These are phyloP conservation scores for Aspergillus homomorphus DNA, from an alignment of 495 filamentous ascomycete genomes.

Conservation along the genomic window DNA sequence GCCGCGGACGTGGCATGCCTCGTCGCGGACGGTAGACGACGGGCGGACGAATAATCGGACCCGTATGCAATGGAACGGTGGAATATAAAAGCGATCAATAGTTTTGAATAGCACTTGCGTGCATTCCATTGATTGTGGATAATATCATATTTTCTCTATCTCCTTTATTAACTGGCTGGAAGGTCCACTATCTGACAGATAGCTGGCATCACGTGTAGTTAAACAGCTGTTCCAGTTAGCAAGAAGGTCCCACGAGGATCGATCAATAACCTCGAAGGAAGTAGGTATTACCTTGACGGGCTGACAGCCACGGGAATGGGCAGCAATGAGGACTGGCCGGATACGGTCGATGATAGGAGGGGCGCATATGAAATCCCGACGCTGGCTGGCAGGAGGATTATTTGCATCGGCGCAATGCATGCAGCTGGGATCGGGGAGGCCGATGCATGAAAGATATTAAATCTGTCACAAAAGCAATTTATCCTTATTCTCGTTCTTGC, in stretches of 20 bases:
- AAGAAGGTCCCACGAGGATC: too few relatives aligned
- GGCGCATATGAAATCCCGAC: not conserved
- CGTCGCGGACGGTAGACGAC: conserved; percentile 34
- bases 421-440: conserved; percentile 2
- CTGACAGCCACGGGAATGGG: not conserved
- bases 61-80: conserved; percentile 2
- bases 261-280: too few relatives aligned
- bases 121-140: not conserved
- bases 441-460: not conserved
- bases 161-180: too few relatives aligned
- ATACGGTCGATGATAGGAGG: not conserved
- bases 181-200: not conserved
- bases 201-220: too few relatives aligned
- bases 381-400: not conserved
- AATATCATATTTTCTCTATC: not conserved
- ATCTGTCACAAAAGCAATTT: not conserved
- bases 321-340: not conserved
- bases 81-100: conserved; percentile 3
- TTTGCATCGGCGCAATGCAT: not conserved
- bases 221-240: too few relatives aligned
- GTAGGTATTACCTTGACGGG: too few relatives aligned
- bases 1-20: conserved; percentile 89
- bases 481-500: too few relatives aligned
- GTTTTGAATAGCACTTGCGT: not conserved
- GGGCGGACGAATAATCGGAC: conserved; percentile 2